phyloP scores from a whole-genome alignment of 169 alveolate species.

The Theileria parva region DNA sequence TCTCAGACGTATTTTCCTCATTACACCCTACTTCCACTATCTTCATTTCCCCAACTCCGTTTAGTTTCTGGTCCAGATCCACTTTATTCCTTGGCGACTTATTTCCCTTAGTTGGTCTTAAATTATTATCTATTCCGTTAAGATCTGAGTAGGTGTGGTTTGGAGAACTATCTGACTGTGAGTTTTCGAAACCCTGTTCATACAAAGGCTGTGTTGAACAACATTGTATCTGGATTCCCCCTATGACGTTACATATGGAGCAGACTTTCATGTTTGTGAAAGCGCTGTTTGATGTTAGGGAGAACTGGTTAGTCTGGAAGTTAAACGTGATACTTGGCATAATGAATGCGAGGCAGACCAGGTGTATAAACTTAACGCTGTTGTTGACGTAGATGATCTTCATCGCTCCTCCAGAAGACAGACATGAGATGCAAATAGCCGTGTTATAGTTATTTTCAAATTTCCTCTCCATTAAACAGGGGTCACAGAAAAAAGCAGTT shows the following conservation, averaged over 20 bases:
- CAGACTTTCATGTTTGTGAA: slow-evolving; percentile 2
- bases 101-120: neutral
- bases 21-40: neutral
- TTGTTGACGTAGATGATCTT: slow-evolving; percentile 21
- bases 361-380: slow-evolving; percentile 53
- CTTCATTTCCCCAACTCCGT: neutral
- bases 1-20: neutral
- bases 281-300: slow-evolving; percentile 29
- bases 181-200: neutral
- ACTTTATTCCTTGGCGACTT: neutral
- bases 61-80: neutral
- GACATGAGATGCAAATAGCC: slow-evolving; percentile 49
- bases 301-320: slow-evolving; percentile 33
- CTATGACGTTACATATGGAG: slow-evolving; percentile 40
- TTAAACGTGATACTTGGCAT: slow-evolving; percentile 48
- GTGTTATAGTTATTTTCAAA: slow-evolving; percentile 30
- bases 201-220: neutral
- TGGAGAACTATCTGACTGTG: neutral
- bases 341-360: slow-evolving; percentile 46
- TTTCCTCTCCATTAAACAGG: slow-evolving; percentile 8
- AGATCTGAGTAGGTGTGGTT: neutral
- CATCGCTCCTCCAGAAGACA: slow-evolving; percentile 65
- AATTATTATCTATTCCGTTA: neutral
- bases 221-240: slow-evolving; percentile 43
- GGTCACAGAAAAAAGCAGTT: slow-evolving; percentile 6